A percentile compares a stretch with the other conserved stretches of the same genome.
Evolutionary conservation across 2,329 filamentous ascomycete species (phyloP).

Genomic region (Westerdykella aurantiaca): DNA sequence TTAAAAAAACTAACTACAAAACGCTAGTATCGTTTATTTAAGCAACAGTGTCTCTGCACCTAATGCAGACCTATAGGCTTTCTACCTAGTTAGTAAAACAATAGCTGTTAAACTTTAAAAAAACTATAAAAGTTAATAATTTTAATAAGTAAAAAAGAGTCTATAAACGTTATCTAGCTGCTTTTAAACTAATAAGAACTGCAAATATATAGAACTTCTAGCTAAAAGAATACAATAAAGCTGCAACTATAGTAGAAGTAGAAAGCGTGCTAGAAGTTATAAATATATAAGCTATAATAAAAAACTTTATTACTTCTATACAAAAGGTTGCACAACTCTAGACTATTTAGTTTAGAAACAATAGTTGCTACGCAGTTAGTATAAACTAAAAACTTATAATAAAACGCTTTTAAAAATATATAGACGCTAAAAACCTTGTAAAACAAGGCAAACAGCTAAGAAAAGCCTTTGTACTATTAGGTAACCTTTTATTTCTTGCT

Average conservation of each 20-base stretch:
- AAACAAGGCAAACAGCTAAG: no score
- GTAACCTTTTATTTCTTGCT: no score
- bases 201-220: not conserved
- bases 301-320: no score
- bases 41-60: not conserved
- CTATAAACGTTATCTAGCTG: not conserved
- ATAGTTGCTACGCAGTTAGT: no score
- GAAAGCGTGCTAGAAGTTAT: constrained; percentile 1
- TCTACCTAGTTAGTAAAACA: constrained; percentile 1
- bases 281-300: constrained; percentile 1
- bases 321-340: no score
- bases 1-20: not conserved
- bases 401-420: constrained; percentile 2
- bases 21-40: constrained; percentile 1
- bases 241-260: no score
- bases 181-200: not conserved
- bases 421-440: constrained; percentile 2
- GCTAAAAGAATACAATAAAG: no score
- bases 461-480: no score
- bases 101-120: constrained; percentile 1
- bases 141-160: constrained; percentile 1
- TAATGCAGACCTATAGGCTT: not conserved
- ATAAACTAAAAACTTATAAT: constrained; percentile 1
- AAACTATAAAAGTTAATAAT: constrained; percentile 1
- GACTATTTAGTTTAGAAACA: no score